Percentiles rank a stretch among this genome's conserved stretches.
phyloP scores from a whole-genome alignment of 1,284 basidiomycete species.

The Ganoderma meredithae region DNA sequence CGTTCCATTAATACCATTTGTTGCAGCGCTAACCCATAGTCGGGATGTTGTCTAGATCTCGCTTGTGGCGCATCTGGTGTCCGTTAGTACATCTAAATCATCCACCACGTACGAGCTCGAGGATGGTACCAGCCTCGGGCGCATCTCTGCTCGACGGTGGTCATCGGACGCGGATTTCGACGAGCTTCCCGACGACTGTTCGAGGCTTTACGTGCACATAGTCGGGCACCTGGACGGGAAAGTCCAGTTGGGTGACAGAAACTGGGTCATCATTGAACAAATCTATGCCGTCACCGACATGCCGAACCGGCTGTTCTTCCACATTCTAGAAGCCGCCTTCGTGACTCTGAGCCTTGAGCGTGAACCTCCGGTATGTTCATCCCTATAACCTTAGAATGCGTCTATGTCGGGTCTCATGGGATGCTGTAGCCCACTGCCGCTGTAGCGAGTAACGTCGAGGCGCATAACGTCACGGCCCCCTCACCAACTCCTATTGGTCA shows the following conservation, averaged over 20 bases:
- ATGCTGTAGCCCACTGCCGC: slow-evolving; percentile 1
- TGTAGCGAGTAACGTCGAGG: background rate
- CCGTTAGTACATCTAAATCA: slow-evolving; percentile 49
- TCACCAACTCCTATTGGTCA: background rate
- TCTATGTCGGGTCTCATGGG: background rate
- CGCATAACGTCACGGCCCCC: background rate
- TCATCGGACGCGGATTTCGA: slow-evolving; percentile 9
- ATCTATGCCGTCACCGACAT: slow-evolving; percentile 56
- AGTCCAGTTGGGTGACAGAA: slow-evolving; percentile 39
- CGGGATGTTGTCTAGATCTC: slow-evolving; percentile 45
- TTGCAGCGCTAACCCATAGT: slow-evolving; percentile 35
- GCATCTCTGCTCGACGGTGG: slow-evolving; percentile 34
- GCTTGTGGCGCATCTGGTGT: slow-evolving; percentile 54
- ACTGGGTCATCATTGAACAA: slow-evolving; percentile 50
- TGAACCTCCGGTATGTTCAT: slow-evolving; percentile 38
- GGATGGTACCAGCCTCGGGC: slow-evolving; percentile 44
- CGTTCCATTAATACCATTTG: slow-evolving; percentile 35
- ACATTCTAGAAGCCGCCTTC: slow-evolving; percentile 61
- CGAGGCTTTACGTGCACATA: slow-evolving; percentile 37
- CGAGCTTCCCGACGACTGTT: slow-evolving; percentile 10
- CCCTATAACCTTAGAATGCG: too few species aligned
- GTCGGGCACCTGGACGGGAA: slow-evolving; percentile 26
- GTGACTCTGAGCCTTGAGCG: slow-evolving; percentile 47
- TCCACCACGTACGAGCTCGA: slow-evolving; percentile 45
- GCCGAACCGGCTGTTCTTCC: slow-evolving; percentile 65